phyloP scores from a whole-genome alignment of 129 eudicot genomes.

The Solidago caesia region DNA sequence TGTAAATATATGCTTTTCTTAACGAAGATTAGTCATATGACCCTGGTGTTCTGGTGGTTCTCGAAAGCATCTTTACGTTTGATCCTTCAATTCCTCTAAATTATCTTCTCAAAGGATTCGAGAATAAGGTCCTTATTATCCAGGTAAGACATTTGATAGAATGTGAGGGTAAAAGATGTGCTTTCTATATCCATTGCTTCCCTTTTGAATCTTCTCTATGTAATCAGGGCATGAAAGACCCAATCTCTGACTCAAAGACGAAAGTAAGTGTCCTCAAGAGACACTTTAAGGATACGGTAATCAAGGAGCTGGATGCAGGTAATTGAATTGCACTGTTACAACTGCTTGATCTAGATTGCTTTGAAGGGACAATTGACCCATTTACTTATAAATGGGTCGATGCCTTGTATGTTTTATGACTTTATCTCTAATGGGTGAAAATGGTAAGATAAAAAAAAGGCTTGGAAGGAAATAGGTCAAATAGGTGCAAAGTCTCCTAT shows the following conservation, averaged over 20 bases:
- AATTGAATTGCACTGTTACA: conserved; percentile 22
- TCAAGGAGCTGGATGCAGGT: conserved; percentile 85
- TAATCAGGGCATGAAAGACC: conserved; percentile 89
- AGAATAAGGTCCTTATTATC: conserved; percentile 56
- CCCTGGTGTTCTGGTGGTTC: conserved; percentile 75
- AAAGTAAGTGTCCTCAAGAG: conserved; percentile 54
- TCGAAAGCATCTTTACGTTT: conserved; percentile 88
- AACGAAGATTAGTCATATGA: conserved; percentile 65
- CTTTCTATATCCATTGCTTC: not conserved
- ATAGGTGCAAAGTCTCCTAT: no score
- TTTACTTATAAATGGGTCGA: not conserved
- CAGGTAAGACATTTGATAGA: conserved; percentile 43
- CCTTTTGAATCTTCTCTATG: conserved; percentile 10
- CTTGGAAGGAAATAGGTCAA: not conserved
- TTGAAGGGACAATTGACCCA: not conserved
- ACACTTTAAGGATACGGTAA: conserved; percentile 51
- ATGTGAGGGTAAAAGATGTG: conserved; percentile 5
- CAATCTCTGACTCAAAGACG: conserved; percentile 60
- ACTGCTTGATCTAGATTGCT: not conserved
- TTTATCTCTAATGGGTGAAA: not conserved
- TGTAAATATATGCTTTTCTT: conserved; percentile 41
- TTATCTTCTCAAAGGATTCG: conserved; percentile 67
- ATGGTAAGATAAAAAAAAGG: not conserved
- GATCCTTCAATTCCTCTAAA: conserved; percentile 87
- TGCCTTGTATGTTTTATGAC: not conserved